Base-by-base conservation (phyloP, 345 rosid species). In the Limnanthes douglasii region DNA sequence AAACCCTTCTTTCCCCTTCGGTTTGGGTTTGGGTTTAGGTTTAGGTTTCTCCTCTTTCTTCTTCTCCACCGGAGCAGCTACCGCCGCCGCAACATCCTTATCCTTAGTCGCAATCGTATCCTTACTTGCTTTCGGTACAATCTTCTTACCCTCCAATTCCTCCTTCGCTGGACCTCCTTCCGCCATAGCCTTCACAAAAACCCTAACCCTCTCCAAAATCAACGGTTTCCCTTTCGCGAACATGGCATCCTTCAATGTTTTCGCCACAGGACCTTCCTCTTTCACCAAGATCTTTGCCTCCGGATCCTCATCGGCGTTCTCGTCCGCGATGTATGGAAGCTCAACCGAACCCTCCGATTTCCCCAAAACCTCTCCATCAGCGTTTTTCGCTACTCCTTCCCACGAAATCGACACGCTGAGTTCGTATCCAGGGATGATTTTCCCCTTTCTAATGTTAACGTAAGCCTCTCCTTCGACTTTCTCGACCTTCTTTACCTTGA, bases 391-490 rank as follows among this genome's bases (percentile, higher is more conserved):
- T 50, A 75, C 88, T 9, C 99, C 99, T 46, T 85, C 78, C 99
- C 96, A 92, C 3, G 77, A 68, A 3, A 84, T 4, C 8, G 59
- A 29, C 3, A 92, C 69, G 43, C 50, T 69, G 49, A 85, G 55
- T 27, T 92, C 99, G 27, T 92, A 92, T 0, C 99, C 99, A 6
- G 99, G 99, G 14, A 92, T 92, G 21, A 92, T 71, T 51, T 85
- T 92, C 1, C 99, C 99, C 55, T 85, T 92, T 0, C 99, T 61
- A 15, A 85, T 57, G 40, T 92, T 92, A 18, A 92, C 93, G 26
- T 92, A 92, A 35, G 99, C 96, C 40, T 92, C 99, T 16, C 99
- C 99, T 2, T 80, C 94, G 1, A 81, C 62, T 23, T 85, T 78
- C 6, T 75, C 99, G 38, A 92, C 45, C 53, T 69, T 73, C 20